Evolutionary conservation across 768 basidiomycete species (phyloP), one percentile per base, ranked within the genome.

Genomic region (Trametes villosa): DNA sequence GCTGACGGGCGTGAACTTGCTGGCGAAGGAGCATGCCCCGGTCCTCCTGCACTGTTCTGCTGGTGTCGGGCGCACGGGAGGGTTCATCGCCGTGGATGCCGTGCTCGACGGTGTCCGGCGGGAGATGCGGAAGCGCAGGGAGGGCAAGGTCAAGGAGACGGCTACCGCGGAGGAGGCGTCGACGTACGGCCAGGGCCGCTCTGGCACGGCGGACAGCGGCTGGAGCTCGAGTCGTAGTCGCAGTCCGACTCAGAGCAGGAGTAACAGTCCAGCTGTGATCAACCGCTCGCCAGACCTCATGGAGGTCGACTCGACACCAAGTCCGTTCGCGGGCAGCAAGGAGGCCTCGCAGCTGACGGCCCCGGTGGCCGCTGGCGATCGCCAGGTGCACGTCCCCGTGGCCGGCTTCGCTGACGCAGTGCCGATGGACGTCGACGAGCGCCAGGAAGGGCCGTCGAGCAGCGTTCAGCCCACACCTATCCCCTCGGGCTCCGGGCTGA

Each of bases 41-140:
- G 83, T 94, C 29, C 71, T 96, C 47, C 73, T 96, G 64, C 94
- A 96, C 71, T 96, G 96, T 70, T 95, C 93, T 30, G 96, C 96
- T 0, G 96, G 96, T 20, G 94, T 97, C 7, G 96, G 96, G 0
- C 83, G 96, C 41, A 98, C 96, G 0, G 96, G 96, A 22, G 92
- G 91, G 26, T 98, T 93, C 72, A 94, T 98, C 69, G 86, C 92
- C 9, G 85, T 96, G 1, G 92, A 94, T 71, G 88, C 92, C 9
- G 79, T 93, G n/a, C 77, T 96, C 54, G 91, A 93, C 69, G 88
- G 84, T 5, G 76, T 94, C 4, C 76, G 83, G 67, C 72, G 80
- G 51, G 90, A 94, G 74, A 66, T 88, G 68, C 72, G 69, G 26
- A 78, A 71, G 60, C 69, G 68, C 11, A 66, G 68, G 48, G 77